phyloP scores from a whole-genome alignment of 257 asterid species.

The Gentiana straminea region DNA sequence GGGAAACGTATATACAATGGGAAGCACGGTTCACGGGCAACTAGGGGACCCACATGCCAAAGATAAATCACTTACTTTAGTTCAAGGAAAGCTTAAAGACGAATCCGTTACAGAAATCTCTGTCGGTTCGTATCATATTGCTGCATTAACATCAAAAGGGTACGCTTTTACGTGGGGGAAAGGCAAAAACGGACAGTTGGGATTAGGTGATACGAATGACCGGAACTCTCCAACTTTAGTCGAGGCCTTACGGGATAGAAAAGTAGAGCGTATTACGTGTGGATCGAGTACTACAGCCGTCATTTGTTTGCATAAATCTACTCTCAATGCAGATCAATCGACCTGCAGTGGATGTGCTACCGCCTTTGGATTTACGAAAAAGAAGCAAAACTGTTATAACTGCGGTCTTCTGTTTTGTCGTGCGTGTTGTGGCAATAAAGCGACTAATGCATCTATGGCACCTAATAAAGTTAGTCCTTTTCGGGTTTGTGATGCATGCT shows the following conservation, averaged over 20 bases:
- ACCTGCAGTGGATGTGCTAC: constrained; percentile 34
- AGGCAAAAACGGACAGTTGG: constrained; percentile 40
- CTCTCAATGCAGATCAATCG: constrained; percentile 36
- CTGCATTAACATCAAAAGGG: constrained; percentile 31
- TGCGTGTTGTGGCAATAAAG: constrained; percentile 34
- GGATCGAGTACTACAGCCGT: constrained; percentile 42
- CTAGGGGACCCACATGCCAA: constrained; percentile 27
- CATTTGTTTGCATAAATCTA: constrained; percentile 40
- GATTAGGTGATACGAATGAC: constrained; percentile 37
- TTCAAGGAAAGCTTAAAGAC: constrained; percentile 31
- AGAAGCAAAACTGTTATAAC: constrained; percentile 43
- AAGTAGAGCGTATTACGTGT: constrained; percentile 32
- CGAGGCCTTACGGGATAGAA: constrained; percentile 30
- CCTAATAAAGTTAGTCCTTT: constrained; percentile 27
- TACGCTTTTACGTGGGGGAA: constrained; percentile 38
- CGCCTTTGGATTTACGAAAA: constrained; percentile 33
- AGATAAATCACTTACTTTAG: constrained; percentile 25
- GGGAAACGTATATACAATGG: constrained; percentile 41
- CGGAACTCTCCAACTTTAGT: constrained; percentile 32
- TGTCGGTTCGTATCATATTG: constrained; percentile 36
- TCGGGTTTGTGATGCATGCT: constrained; percentile 39
- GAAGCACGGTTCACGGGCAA: constrained; percentile 33
- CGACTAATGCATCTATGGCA: constrained; percentile 35
- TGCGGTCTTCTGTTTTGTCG: constrained; percentile 39
- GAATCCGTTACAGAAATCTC: constrained; percentile 31